These are phyloP conservation scores for Aureobasidium subglaciale DNA, from an alignment of 2,329 filamentous ascomycete species.

Conservation along the genomic window DNA sequence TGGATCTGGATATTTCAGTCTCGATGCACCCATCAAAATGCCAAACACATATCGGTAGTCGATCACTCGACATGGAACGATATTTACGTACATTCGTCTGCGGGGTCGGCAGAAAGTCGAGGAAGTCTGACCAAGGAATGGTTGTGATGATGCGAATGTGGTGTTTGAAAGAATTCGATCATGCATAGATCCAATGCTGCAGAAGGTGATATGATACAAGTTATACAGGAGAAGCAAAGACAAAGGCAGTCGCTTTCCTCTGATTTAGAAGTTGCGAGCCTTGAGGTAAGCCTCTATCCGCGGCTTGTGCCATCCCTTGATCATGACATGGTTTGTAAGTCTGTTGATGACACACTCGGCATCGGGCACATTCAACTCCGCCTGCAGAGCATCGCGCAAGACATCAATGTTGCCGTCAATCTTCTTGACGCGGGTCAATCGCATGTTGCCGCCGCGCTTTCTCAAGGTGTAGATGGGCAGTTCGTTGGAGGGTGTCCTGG, in stretches of 20 bases:
- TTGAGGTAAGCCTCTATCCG: slow-evolving; percentile 30
- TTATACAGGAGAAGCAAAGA: slow-evolving; percentile 5
- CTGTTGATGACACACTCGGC: slow-evolving; percentile 51
- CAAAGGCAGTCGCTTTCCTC: neutral
- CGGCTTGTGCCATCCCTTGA: slow-evolving; percentile 45
- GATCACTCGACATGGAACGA: no score
- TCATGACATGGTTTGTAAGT: slow-evolving; percentile 64
- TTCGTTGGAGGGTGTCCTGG: slow-evolving; percentile 62
- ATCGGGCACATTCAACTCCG: slow-evolving; percentile 41
- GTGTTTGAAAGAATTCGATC: no score
- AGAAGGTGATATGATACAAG: slow-evolving; percentile 3
- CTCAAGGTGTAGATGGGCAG: slow-evolving; percentile 68
- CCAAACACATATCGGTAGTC: no score
- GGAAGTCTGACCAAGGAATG: no score
- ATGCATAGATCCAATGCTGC: neutral
- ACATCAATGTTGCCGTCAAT: slow-evolving; percentile 64
- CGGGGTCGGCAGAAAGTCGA: no score
- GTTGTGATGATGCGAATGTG: no score
- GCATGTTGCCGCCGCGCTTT: slow-evolving; percentile 69
- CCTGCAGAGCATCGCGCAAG: slow-evolving; percentile 57
- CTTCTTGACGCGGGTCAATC: slow-evolving; percentile 69
- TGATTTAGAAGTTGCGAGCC: slow-evolving; percentile 28
- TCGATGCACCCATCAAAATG: no score
- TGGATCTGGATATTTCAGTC: no score
- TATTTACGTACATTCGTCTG: no score